These are phyloP conservation scores for Neoascochyta sp. DNA, from an alignment of 2,329 filamentous ascomycete genomes.

Conservation along the genomic window DNA sequence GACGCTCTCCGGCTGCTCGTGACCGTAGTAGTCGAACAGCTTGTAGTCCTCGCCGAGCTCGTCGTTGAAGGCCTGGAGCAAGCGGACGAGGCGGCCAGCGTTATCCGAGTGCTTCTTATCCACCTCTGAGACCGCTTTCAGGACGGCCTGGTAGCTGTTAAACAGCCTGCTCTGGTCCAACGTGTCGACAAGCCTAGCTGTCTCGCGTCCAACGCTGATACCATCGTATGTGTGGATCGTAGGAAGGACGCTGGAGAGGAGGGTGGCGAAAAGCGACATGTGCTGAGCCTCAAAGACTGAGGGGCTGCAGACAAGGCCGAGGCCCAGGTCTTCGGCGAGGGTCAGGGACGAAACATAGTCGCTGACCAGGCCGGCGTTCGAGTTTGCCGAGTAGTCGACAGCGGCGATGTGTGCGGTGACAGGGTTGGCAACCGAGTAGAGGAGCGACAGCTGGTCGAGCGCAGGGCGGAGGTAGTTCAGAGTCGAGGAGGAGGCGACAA, in stretches of 20 bases:
- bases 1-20: conserved; percentile 73
- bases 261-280: conserved; percentile 83
- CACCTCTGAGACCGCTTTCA: conserved; percentile 58
- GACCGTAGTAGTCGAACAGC: conserved; percentile 90
- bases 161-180: conserved; percentile 68
- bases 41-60: conserved; percentile 92
- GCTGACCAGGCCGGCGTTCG: conserved; percentile 68
- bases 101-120: conserved; percentile 67
- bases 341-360: conserved; percentile 81
- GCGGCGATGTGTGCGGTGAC: conserved; percentile 91
- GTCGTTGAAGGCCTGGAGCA: conserved; percentile 74
- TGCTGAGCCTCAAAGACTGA: conserved; percentile 92
- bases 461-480: conserved; percentile 76
- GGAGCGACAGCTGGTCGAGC: conserved; percentile 84
- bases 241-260: conserved; percentile 74
- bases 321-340: conserved; percentile 82
- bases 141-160: conserved; percentile 64
- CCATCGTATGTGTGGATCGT: conserved; percentile 87
- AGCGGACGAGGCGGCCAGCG: conserved; percentile 66
- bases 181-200: conserved; percentile 76
- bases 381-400: conserved; percentile 70
- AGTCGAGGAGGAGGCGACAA: conserved; percentile 81
- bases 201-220: conserved; percentile 76
- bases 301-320: conserved; percentile 78
- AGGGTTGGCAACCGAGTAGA: conserved; percentile 88